Percentiles rank a stretch among this genome's conserved stretches.
Evolutionary conservation across 164 flowering plant genomes (phyloP).

Genomic region (Nymphaea thermarum): DNA sequence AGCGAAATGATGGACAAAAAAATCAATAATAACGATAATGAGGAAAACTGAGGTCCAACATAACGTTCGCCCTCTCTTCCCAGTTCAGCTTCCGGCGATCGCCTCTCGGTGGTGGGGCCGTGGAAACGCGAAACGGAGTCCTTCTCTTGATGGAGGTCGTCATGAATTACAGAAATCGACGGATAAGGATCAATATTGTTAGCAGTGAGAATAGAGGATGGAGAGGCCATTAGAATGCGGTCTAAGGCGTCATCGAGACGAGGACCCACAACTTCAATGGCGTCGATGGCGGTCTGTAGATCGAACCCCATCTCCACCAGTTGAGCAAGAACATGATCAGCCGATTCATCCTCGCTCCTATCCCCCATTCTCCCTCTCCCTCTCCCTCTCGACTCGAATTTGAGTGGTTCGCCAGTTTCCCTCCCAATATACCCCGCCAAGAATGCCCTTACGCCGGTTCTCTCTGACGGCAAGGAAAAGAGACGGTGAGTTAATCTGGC

Average conservation of each 20-base stretch:
- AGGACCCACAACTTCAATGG: slow-evolving; percentile 51
- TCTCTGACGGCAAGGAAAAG: too few relatives aligned
- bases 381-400: too few relatives aligned
- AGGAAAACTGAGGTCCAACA: not conserved
- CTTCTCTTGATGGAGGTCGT: slow-evolving; percentile 8
- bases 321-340: slow-evolving; percentile 31
- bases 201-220: not conserved
- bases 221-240: slow-evolving; percentile 29
- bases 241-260: slow-evolving; percentile 37
- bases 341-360: slow-evolving; percentile 7
- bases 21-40: not conserved
- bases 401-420: too few relatives aligned
- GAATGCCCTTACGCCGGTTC: too few relatives aligned
- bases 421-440: too few relatives aligned
- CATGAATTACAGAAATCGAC: slow-evolving; percentile 9
- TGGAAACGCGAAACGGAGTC: slow-evolving; percentile 22
- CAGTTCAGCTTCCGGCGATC: slow-evolving; percentile 16
- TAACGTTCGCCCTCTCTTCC: slow-evolving; percentile 39
- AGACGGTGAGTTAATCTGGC: too few relatives aligned
- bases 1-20: not conserved
- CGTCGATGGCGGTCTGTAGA: slow-evolving; percentile 26
- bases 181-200: not conserved
- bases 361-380: not conserved
- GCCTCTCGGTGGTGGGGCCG: not conserved
- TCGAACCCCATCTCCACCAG: slow-evolving; percentile 72